A percentile compares a stretch with the other conserved stretches of the same genome.
These are phyloP conservation scores for Hordeum pubiflorum DNA, from an alignment of 202 grass and related monocot species.

Conservation along the genomic window DNA sequence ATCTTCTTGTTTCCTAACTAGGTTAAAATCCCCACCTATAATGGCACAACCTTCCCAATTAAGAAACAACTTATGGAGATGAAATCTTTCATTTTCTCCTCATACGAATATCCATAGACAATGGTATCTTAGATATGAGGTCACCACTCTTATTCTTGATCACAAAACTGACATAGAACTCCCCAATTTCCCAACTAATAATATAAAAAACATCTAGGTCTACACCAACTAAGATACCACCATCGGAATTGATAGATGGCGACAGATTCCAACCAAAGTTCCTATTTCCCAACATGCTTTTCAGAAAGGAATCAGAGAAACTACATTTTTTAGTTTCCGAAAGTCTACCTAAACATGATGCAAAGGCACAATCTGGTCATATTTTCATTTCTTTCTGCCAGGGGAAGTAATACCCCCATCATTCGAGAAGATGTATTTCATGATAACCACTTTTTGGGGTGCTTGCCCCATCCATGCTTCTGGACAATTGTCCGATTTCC, in stretches of 20 bases:
- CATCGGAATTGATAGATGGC: background rate
- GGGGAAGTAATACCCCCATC: too few species aligned
- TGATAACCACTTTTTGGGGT: slow-evolving; percentile 32
- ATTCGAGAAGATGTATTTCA: too few species aligned
- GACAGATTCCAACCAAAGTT: background rate
- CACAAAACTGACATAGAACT: background rate
- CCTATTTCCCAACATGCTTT: background rate
- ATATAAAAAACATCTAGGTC: background rate
- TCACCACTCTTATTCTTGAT: background rate
- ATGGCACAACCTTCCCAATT: background rate
- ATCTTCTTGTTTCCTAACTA: background rate
- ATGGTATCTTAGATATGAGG: background rate
- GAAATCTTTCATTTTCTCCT: background rate
- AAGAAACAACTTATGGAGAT: background rate
- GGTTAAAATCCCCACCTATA: too few species aligned
- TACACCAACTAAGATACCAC: background rate
- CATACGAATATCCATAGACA: background rate
- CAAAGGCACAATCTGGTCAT: too few species aligned
- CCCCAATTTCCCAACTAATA: background rate
- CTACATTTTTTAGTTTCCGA: background rate
- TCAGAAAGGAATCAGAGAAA: background rate
- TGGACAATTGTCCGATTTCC: too few species aligned
- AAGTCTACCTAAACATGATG: background rate
- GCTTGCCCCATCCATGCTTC: background rate
- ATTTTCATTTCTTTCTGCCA: too few species aligned